Evolutionary conservation across 2,329 filamentous ascomycete species (phyloP).

Genomic region (Neonectria punicea): DNA sequence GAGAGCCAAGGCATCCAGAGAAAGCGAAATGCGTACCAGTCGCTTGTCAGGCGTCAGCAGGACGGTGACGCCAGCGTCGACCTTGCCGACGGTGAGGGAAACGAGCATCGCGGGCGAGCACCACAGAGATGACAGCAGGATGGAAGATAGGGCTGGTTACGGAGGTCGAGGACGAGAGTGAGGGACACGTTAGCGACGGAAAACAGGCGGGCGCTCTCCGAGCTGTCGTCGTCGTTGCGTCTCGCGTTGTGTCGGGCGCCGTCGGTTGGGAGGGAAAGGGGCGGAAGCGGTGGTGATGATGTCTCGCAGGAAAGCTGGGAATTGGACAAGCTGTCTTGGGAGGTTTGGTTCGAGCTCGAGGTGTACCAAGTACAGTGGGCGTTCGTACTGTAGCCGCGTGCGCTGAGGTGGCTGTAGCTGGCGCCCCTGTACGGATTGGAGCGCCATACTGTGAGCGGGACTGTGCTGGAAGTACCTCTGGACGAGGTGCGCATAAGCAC

Average conservation of each 20-base stretch:
- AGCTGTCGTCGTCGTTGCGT: not conserved
- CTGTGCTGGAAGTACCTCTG: not conserved
- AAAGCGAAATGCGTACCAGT: conserved; percentile 69
- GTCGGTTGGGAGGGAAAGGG: not conserved
- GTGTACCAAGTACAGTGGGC: not conserved
- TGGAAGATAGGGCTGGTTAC: conserved; percentile 10
- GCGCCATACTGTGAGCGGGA: not conserved
- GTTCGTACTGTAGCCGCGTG: not conserved
- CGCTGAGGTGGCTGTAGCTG: not conserved
- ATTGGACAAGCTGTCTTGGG: conserved; percentile 28
- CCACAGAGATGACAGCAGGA: conserved; percentile 27
- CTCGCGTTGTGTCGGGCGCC: not conserved
- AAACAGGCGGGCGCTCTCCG: not conserved
- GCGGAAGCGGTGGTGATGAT: conserved; percentile 4
- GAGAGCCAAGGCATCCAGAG: not conserved
- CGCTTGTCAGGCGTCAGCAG: conserved; percentile 97
- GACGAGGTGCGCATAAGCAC: not conserved
- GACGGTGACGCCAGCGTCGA: conserved; percentile 97
- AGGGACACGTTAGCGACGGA: conserved; percentile 1
- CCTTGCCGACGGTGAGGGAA: conserved; percentile 98
- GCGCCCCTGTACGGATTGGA: not conserved
- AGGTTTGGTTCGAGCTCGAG: conserved; percentile 25
- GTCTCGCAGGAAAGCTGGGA: conserved; percentile 14
- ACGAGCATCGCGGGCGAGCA: conserved; percentile 77
- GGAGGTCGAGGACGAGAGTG: not conserved